Evolutionary conservation across 1,284 basidiomycete species (phyloP).

Genomic region (Chondrostereum purpureum): DNA sequence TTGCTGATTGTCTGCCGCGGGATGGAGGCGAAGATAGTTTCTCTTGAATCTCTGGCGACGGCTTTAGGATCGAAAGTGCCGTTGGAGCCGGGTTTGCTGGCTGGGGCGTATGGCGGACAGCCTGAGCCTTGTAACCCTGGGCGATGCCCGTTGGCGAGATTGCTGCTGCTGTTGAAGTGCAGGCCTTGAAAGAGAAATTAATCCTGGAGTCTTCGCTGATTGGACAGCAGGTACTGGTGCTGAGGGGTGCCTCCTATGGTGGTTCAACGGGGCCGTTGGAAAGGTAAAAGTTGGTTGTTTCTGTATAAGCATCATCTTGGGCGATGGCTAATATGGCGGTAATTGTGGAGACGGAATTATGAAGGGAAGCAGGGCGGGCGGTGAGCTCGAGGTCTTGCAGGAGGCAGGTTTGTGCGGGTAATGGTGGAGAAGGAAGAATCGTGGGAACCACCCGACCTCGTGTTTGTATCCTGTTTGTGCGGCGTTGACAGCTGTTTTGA

Average conservation of each 20-base stretch:
- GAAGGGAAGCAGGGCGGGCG: conserved; percentile 21
- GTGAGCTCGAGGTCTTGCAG: conserved; percentile 17
- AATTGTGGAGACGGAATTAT: too few relatives aligned
- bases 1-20: conserved; percentile 10
- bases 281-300: conserved; percentile 40
- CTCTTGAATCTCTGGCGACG: conserved; percentile 7
- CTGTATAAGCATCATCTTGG: conserved; percentile 60
- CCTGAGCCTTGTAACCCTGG: conserved; percentile 20
- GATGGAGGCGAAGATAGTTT: conserved; percentile 8
- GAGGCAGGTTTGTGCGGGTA: conserved; percentile 2
- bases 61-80: conserved; percentile 1
- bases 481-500: not conserved
- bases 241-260: conserved; percentile 57
- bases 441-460: not conserved
- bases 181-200: conserved; percentile 63
- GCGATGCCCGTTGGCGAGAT: conserved; percentile 23
- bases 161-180: conserved; percentile 27
- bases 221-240: conserved; percentile 65
- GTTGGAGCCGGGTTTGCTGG: not conserved
- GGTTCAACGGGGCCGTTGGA: conserved; percentile 23
- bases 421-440: not conserved
- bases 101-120: conserved; percentile 10
- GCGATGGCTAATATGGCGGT: too few relatives aligned
- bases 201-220: conserved; percentile 63
- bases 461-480: not conserved